Base-by-base conservation (phyloP, 208 protist genomes). In the Wallacemonas collosoma region DNA sequence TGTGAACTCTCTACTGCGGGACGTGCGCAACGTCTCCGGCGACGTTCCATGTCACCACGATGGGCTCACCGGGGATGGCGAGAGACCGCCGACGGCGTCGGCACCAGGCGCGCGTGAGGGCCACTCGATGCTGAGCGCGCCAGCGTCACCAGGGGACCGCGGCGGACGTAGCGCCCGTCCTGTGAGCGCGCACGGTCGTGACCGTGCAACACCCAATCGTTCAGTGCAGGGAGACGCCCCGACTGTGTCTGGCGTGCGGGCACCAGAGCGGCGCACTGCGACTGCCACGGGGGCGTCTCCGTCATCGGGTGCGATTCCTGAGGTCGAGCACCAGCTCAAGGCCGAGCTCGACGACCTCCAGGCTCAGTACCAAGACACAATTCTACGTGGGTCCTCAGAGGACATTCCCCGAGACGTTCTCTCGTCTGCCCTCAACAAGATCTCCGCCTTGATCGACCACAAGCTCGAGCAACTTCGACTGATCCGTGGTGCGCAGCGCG, bases 391-490 rank as follows among this genome's bases (percentile, higher is more conserved):
- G 14, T 54, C 87, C 8, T 39, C 69, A 1, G 85, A 89, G 36
- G 80, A 93, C 14, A 66, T 91, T 14, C 79, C 85, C 11, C 77
- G 74, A 9, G 82, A 91, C 26, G 84, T 91, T 1, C 63, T 94
- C n/a, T 80, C 77, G 1, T 74, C 81, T 0, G 80, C 82, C 1
- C 68, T 95, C 58, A 77, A 82, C 11, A 85, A 79, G 14, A 73
- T 97, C 17, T 76, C 87, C 2, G 75, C 68, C 5, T 77, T 87
- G 15, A 88, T 97, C 41, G 83, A 95, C 4, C 83, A 86, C 36
- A 97, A 95, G 72, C 83, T 84, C 40, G 85, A 93, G 54, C 93
- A 97, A 73, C 80, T 95, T 40, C 81, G 83, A 15, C 71, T 97
- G 26, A 76, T 96, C 57, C 80, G 82, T 41, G 82, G 81, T 45